phyloP scores from a whole-genome alignment of 129 eudicot species.

The Tagetes erecta region DNA sequence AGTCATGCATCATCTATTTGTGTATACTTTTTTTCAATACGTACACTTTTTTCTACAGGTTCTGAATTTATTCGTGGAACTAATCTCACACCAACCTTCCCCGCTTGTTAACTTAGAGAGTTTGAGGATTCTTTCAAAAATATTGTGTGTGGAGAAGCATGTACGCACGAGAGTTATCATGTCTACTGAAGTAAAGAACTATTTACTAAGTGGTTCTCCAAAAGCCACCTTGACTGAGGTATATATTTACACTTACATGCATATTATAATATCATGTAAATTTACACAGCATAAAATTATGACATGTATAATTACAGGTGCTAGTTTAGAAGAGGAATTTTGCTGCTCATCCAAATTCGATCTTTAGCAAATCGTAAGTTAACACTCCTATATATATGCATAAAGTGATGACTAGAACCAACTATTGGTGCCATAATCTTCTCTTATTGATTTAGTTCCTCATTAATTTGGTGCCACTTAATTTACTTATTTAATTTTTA shows the following conservation, averaged over 20 bases:
- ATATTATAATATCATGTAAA: not conserved
- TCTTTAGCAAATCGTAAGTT: not conserved
- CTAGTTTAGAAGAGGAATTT: not conserved
- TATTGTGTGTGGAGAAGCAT: not conserved
- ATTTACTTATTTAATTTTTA: not conserved
- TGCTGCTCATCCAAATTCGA: not conserved
- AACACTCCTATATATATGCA: not conserved
- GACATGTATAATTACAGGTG: not conserved
- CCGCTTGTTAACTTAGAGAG: constrained; percentile 14
- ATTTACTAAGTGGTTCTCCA: constrained; percentile 14
- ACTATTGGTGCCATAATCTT: not conserved
- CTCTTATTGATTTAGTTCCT: not conserved
- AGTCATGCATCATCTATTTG: too few species aligned
- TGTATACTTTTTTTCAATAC: too few species aligned
- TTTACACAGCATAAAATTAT: not conserved
- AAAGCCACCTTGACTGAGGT: constrained; percentile 13
- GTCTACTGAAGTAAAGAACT: not conserved
- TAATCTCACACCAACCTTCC: not conserved
- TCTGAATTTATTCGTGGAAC: too few species aligned
- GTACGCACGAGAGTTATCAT: not conserved
- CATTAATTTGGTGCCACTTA: not conserved
- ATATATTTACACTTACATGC: not conserved
- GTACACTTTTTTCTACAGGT: too few species aligned
- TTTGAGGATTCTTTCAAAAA: not conserved
- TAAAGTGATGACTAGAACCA: not conserved